These are phyloP conservation scores for Phaeolepiota aurea DNA, from an alignment of 768 basidiomycete genomes.

Conservation along the genomic window DNA sequence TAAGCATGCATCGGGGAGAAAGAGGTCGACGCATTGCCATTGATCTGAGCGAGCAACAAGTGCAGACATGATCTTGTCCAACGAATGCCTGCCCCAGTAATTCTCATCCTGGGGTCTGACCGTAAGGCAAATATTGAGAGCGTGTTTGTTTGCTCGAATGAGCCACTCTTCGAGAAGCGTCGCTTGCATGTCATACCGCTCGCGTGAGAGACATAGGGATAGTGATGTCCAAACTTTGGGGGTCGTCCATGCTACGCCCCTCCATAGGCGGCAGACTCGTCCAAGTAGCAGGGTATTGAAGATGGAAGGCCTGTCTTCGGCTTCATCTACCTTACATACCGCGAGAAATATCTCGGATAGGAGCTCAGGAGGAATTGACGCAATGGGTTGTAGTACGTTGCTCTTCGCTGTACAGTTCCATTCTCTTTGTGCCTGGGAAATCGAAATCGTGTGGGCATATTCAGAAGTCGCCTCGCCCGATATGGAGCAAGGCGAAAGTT, in stretches of 20 bases:
- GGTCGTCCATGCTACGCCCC: not conserved
- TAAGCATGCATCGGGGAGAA: constrained; percentile 24
- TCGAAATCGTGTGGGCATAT: too few relatives aligned
- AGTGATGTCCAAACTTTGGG: not conserved
- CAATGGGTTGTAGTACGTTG: too few relatives aligned
- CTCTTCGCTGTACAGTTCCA: too few relatives aligned
- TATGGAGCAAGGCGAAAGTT: too few relatives aligned
- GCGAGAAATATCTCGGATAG: too few relatives aligned
- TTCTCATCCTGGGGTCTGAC: not conserved
- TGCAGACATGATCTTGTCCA: too few relatives aligned
- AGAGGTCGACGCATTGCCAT: not conserved
- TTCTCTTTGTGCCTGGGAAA: too few relatives aligned
- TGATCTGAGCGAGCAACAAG: not conserved
- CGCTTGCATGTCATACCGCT: not conserved
- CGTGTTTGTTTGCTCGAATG: not conserved
- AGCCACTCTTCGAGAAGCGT: not conserved
- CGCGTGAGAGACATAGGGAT: not conserved
- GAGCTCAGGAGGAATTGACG: too few relatives aligned
- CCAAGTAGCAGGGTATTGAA: not conserved
- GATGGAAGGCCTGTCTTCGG: too few relatives aligned
- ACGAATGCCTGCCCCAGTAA: not conserved
- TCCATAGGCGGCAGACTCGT: not conserved
- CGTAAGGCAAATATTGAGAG: not conserved
- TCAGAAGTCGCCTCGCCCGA: too few relatives aligned
- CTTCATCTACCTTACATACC: too few relatives aligned